Evolutionary conservation across 805 yeast species (phyloP).

Genomic region (Ogataea philodendri): DNA sequence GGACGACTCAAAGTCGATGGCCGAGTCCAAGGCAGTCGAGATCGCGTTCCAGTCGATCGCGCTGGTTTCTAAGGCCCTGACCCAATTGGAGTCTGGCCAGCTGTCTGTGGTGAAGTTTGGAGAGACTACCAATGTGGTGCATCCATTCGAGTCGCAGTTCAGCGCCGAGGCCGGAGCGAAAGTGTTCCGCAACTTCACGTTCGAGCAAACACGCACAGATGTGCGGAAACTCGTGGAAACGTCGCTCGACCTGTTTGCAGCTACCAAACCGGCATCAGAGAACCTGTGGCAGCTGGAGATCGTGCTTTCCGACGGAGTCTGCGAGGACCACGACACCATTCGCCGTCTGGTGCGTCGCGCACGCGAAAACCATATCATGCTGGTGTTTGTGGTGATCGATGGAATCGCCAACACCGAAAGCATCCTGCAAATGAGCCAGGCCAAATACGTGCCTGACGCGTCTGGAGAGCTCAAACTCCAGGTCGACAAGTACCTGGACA

Average conservation of each 20-base stretch:
- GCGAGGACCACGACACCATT: slow-evolving; percentile 88
- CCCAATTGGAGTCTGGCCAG: slow-evolving; percentile 93
- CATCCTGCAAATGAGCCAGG: slow-evolving; percentile 93
- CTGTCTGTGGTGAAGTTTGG: slow-evolving; percentile 90
- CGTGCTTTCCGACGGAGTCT: slow-evolving; percentile 92
- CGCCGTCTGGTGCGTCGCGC: slow-evolving; percentile 86
- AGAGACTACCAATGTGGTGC: slow-evolving; percentile 76
- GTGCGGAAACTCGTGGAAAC: slow-evolving; percentile 68
- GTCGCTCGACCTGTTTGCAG: slow-evolving; percentile 71
- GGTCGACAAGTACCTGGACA: slow-evolving; percentile 82
- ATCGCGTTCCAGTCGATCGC: slow-evolving; percentile 94
- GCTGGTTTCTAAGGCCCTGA: slow-evolving; percentile 86
- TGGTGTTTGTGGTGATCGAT: slow-evolving; percentile 91
- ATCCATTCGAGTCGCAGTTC: slow-evolving; percentile 85
- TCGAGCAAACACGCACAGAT: slow-evolving; percentile 85
- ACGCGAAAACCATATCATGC: slow-evolving; percentile 87
- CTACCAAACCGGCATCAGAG: slow-evolving; percentile 42
- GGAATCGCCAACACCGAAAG: slow-evolving; percentile 83
- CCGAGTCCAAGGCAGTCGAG: slow-evolving; percentile 85
- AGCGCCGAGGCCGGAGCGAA: slow-evolving; percentile 78
- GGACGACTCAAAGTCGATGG: slow-evolving; percentile 97
- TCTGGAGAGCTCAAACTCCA: slow-evolving; percentile 69
- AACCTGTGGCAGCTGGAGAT: slow-evolving; percentile 94
- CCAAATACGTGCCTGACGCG: slow-evolving; percentile 68
- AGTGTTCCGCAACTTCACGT: slow-evolving; percentile 84